These are phyloP conservation scores for Globisporangium spiculum DNA, from an alignment of 352 stramenopile species.

Conservation along the genomic window DNA sequence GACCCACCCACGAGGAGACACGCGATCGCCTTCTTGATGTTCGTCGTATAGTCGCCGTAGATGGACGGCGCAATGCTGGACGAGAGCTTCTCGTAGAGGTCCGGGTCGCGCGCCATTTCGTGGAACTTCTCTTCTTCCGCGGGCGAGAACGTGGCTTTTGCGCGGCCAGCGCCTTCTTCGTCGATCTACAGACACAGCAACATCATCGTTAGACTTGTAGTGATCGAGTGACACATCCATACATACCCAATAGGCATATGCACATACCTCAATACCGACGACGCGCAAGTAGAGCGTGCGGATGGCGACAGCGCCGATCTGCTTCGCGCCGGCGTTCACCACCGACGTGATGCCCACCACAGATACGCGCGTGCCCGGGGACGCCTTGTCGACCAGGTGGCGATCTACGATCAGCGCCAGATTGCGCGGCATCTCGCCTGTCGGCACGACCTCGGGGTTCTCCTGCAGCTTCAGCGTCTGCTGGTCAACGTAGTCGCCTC, in stretches of 20 bases:
- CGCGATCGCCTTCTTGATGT: slow-evolving; percentile 97
- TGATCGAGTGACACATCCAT: background rate
- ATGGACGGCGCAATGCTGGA: slow-evolving; percentile 93
- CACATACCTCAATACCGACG: slow-evolving; percentile 89
- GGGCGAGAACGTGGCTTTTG: slow-evolving; percentile 92
- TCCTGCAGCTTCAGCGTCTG: slow-evolving; percentile 99
- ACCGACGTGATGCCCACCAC: slow-evolving; percentile 96
- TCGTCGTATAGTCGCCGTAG: slow-evolving; percentile 95
- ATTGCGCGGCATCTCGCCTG: slow-evolving; percentile 97
- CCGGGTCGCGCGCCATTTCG: slow-evolving; percentile 82
- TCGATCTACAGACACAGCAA: slow-evolving; percentile 55
- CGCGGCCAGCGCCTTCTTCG: slow-evolving; percentile 88
- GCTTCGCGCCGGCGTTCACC: slow-evolving; percentile 79
- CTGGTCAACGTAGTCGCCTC: slow-evolving; percentile 95
- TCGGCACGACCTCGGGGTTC: slow-evolving; percentile 95
- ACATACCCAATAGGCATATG: background rate
- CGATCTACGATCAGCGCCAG: slow-evolving; percentile 94
- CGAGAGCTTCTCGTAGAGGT: slow-evolving; percentile 94
- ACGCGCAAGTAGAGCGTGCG: slow-evolving; percentile 95
- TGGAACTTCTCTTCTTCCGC: slow-evolving; percentile 98
- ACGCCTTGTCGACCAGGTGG: slow-evolving; percentile 94
- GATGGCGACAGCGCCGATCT: slow-evolving; percentile 83
- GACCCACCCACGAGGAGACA: slow-evolving; percentile 95
- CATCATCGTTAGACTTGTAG: background rate
- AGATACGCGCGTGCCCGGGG: slow-evolving; percentile 94